Evolutionary conservation across 805 yeast species (phyloP).

Genomic region (Teunomyces funiuensis): DNA sequence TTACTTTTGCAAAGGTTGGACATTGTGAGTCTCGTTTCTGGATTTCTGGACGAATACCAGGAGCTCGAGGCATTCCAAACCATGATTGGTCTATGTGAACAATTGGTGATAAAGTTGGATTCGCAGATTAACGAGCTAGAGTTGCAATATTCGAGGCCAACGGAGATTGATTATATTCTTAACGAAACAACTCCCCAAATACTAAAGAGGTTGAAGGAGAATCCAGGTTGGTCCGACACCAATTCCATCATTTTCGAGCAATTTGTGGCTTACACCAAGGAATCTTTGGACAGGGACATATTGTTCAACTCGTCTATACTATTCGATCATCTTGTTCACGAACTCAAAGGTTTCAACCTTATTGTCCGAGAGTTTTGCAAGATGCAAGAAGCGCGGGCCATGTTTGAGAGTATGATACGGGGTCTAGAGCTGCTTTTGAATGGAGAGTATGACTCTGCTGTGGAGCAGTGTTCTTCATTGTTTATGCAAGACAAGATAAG

Average conservation of each 20-base stretch:
- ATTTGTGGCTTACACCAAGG: conserved; percentile 43
- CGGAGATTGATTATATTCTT: conserved; percentile 54
- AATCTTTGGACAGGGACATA: conserved; percentile 53
- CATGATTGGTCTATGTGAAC: conserved; percentile 22
- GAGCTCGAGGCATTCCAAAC: not conserved
- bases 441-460: conserved; percentile 36
- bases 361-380: conserved; percentile 2
- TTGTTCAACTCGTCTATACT: conserved; percentile 55
- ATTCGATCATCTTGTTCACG: conserved; percentile 47
- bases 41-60: not conserved
- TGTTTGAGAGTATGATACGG: conserved; percentile 7
- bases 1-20: conserved; percentile 45
- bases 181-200: conserved; percentile 46
- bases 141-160: conserved; percentile 44
- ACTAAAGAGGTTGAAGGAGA: conserved; percentile 47
- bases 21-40: conserved; percentile 17
- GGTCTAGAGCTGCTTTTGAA: conserved; percentile 23
- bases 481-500: conserved; percentile 26
- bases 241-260: conserved; percentile 45
- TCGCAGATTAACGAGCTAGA: conserved; percentile 55
- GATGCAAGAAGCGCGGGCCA: conserved; percentile 1
- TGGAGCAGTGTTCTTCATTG: conserved; percentile 28
- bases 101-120: conserved; percentile 35
- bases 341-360: conserved; percentile 18
- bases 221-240: conserved; percentile 54